Conservation (phyloP, 2,329 filamentous ascomycete genomes). For the Xylaria sp. region DNA sequence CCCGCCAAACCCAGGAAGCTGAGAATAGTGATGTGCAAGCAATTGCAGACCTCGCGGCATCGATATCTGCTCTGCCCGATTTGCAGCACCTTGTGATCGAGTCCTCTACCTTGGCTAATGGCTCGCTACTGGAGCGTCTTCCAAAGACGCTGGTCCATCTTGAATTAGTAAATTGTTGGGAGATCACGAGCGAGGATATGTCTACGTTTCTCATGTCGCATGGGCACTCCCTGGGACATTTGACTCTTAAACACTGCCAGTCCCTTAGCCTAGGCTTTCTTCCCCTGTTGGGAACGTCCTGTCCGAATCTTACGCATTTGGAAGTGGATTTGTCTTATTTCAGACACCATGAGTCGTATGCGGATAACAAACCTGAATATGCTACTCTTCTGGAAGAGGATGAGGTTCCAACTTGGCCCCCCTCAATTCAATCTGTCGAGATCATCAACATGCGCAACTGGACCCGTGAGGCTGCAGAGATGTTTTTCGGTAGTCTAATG, state of each 20-base stretch:
- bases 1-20: constrained; percentile 43
- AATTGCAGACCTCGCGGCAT: constrained; percentile 57
- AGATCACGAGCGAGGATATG: constrained; percentile 75
- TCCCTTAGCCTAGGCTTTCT: constrained; percentile 81
- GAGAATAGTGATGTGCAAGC: constrained; percentile 48
- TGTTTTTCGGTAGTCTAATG: constrained; percentile 82
- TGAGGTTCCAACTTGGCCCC: constrained; percentile 83
- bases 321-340: constrained; percentile 84
- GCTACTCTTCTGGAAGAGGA: constrained; percentile 71
- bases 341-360: constrained; percentile 73
- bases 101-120: constrained; percentile 77
- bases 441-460: constrained; percentile 82
- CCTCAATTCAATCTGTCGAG: constrained; percentile 75
- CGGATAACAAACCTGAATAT: constrained; percentile 81
- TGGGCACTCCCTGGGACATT: constrained; percentile 72
- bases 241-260: constrained; percentile 82
- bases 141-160: constrained; percentile 74
- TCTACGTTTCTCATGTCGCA: constrained; percentile 72
- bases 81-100: constrained; percentile 78
- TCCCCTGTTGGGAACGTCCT: constrained; percentile 70
- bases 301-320: constrained; percentile 76
- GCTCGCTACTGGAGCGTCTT: constrained; percentile 73
- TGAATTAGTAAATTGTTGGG: constrained; percentile 82
- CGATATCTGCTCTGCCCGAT: constrained; percentile 65
- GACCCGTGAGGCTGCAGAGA: constrained; percentile 74